Evolutionary conservation across 176 grass and related monocot genomes (phyloP).

Genomic region (Bromus sterilis): DNA sequence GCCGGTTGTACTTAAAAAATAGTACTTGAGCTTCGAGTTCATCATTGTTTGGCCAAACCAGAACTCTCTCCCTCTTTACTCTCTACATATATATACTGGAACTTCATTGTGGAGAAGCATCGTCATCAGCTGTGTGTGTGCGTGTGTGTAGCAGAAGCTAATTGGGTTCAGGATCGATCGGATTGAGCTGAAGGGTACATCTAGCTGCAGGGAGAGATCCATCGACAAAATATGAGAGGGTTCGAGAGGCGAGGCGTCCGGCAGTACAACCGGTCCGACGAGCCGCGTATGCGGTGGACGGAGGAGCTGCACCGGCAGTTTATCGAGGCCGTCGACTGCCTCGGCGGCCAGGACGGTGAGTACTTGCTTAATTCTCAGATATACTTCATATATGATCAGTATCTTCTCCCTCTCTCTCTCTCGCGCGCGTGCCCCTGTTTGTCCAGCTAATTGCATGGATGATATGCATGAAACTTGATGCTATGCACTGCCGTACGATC

Average conservation of each 20-base stretch:
- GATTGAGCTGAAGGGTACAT: constrained; percentile 1
- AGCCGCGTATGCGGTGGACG: constrained; percentile 80
- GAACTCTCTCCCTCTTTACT: neutral
- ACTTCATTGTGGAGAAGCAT: neutral
- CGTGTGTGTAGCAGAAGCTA: constrained; percentile 9
- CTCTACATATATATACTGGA: neutral
- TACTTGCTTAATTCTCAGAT: neutral
- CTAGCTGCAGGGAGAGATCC: neutral
- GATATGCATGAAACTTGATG: neutral
- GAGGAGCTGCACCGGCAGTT: constrained; percentile 86
- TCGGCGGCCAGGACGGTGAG: constrained; percentile 72
- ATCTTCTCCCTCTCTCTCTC: neutral
- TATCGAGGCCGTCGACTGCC: constrained; percentile 59
- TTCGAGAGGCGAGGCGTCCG: constrained; percentile 62
- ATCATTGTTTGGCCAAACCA: neutral
- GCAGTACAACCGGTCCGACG: constrained; percentile 81
- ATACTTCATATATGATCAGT: neutral
- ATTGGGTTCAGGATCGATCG: neutral
- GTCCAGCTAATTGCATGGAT: neutral
- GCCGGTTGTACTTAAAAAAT: constrained; percentile 13
- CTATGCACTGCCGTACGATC: neutral
- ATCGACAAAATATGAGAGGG: constrained; percentile 36
- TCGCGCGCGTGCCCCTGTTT: too few relatives aligned
- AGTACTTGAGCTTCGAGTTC: neutral
- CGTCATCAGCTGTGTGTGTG: neutral